Percentiles rank a stretch among this genome's conserved stretches.
These are phyloP conservation scores for Canna indica DNA, from an alignment of 176 grass and related monocot species.

Conservation along the genomic window DNA sequence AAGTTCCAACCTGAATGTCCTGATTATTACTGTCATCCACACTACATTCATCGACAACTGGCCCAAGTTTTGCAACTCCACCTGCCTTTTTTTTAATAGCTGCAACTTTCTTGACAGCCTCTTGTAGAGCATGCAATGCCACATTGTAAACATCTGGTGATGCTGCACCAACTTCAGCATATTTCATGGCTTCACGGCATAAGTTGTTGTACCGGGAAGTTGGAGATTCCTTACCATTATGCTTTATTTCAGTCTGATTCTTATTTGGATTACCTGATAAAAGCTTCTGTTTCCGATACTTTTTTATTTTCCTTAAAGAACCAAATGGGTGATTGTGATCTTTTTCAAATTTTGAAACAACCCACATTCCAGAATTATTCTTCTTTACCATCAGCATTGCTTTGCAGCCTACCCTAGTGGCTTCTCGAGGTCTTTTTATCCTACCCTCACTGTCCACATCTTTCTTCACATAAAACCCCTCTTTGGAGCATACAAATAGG, in stretches of 20 bases:
- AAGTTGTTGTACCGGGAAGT: slow-evolving; percentile 15
- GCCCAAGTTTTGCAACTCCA: slow-evolving; percentile 4
- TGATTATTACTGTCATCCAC: not conserved
- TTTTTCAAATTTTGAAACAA: slow-evolving; percentile 26
- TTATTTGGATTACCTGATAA: slow-evolving; percentile 1
- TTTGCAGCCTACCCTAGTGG: slow-evolving; percentile 22
- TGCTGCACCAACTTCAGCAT: slow-evolving; percentile 22
- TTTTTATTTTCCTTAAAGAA: slow-evolving; percentile 12
- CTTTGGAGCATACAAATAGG: slow-evolving; percentile 25
- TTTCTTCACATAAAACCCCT: slow-evolving; percentile 25
- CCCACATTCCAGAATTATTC: slow-evolving; percentile 20
- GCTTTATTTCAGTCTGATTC: slow-evolving; percentile 5
- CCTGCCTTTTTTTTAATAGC: slow-evolving; percentile 20
- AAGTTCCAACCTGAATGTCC: not conserved
- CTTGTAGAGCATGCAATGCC: slow-evolving; percentile 15
- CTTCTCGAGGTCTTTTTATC: slow-evolving; percentile 24
- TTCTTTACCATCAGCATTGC: slow-evolving; percentile 28
- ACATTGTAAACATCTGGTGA: slow-evolving; percentile 24
- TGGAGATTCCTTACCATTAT: slow-evolving; percentile 8
- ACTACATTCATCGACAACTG: not conserved
- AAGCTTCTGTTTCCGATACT: slow-evolving; percentile 1
- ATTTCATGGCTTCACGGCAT: slow-evolving; percentile 24
- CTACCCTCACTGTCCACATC: slow-evolving; percentile 10
- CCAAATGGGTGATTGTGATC: slow-evolving; percentile 21
- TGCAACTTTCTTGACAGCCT: slow-evolving; percentile 21